Evolutionary conservation across 352 stramenopile genomes (phyloP), one percentile per base, ranked within the genome.

Genomic region (Thalassiosira delicatula): DNA sequence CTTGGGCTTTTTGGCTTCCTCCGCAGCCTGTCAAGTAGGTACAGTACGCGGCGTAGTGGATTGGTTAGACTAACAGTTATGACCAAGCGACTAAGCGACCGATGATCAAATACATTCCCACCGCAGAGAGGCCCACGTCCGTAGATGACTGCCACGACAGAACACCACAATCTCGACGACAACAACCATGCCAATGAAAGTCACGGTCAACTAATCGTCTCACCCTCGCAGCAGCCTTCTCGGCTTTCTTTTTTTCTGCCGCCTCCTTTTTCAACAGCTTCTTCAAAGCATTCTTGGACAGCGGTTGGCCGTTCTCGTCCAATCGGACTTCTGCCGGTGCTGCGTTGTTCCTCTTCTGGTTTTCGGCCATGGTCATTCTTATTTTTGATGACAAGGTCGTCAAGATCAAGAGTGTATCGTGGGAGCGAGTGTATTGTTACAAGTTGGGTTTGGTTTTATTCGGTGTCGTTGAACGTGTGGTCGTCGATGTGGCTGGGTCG

Each of bases 231-330:
- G 86, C 87, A 23, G 86, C 95, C 90, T 98, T 98, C 77, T 97
- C 95, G 23, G 95, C 95, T 89, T 99, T 99, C 71, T 94, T 94
- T 68, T 95, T 92, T 33, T 96, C 97, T 0, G 96, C 95, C 68
- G 96, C 96, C 86, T 98, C 95, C 19, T 96, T 96, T 91, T 99
- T 99, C 35, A 98, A 86, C 74, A 96, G 92, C 88, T 98, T 98
- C 93, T 99, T 99, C 57, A 99, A 91, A 54, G 97, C 97, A 91
- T 99, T 99, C 93, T 99, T 99, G 79, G 95, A 98, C 56, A 98
- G 59, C 33, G 83, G 79, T 30, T 90, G 25, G 51, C 82, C 87
- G 44, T 90, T 70, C 59, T 88, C 87, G 49, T 86, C 87, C 8
- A 89, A 62, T 57, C 76, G 62, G 49, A 85, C 78, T 56, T 85